Base-by-base conservation (phyloP, 352 stramenopile genomes). In the Blastocystis sp. region DNA sequence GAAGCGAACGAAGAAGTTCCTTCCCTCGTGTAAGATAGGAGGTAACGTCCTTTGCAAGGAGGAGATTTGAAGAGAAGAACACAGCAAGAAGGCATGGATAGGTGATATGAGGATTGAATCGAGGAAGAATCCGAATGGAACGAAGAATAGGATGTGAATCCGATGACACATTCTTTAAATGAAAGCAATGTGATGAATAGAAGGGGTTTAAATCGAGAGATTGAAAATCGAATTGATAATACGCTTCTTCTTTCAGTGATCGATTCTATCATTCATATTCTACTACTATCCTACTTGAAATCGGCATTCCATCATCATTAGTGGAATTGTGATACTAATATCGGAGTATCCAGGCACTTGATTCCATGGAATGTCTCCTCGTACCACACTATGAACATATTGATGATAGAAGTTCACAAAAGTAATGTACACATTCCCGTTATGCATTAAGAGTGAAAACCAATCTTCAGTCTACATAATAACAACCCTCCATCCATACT, bases 401-500 rank as follows among this genome's bases (percentile, higher is more conserved):
- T 65, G 70, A 18, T 81, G 70, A 56, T 81, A 81, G 45, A 65
- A 81, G 45, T 81, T 81, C 6, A 81, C 70, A 41, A 81, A 81
- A 13, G 47, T 56, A n/a, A 81, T 81, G 45, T 81, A 81, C 43
- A 81, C 70, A 16, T 56, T 81, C 9, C 70, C 70, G 41, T 81
- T 81, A 13, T 37, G 39, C 55, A 81, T 66, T 26, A 81, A 41
- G 13, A 37, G 37, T 7, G 41, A 64, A 65, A 39, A 81, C 70
- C 70, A 81, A n/a, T 64, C 45, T 26, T 37, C 39, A 13, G 20
- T 63, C 50, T 73, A 73, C 37, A 34, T 81, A 0, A 81, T 63
- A 34, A 7, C 9, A 4, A 26, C 54, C 7, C 18, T 37, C 0
- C 30, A 16, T 16, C 37, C 30, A 13, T 18, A 66, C 20, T 8